A percentile compares a stretch with the other conserved stretches of the same genome.
Evolutionary conservation across 441 rosid genomes (phyloP).

Genomic region (Populus hybrid): DNA sequence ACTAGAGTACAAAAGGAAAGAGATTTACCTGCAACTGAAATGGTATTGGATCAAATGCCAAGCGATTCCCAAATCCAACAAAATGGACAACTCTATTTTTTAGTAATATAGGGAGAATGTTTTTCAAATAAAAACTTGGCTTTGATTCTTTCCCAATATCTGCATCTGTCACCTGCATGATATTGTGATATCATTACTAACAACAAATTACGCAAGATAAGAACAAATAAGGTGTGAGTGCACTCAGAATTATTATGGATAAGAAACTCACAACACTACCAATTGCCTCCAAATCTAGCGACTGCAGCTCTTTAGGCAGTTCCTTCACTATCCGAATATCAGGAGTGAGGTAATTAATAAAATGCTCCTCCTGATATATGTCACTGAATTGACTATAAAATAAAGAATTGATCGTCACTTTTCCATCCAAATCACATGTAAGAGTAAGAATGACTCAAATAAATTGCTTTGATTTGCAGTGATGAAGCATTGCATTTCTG

Average conservation of each 20-base stretch:
- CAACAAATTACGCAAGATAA: background rate
- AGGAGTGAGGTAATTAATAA: conserved; percentile 68
- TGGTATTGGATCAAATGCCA: conserved; percentile 94
- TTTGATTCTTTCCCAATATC: conserved; percentile 82
- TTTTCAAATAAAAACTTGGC: conserved; percentile 78
- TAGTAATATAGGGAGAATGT: conserved; percentile 75
- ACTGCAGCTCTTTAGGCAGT: conserved; percentile 75
- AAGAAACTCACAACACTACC: conserved; percentile 79
- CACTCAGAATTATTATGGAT: background rate
- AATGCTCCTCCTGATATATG: conserved; percentile 90
- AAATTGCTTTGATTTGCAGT: background rate
- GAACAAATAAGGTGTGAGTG: conserved; percentile 6
- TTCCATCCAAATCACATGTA: conserved; percentile 7
- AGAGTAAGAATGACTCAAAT: background rate
- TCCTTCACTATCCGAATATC: conserved; percentile 83
- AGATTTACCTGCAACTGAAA: conserved; percentile 77
- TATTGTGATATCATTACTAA: conserved; percentile 20
- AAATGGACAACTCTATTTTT: conserved; percentile 82
- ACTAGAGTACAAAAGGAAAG: conserved; percentile 18
- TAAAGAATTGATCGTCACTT: conserved; percentile 29
- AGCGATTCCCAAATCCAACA: conserved; percentile 88
- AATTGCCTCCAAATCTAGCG: conserved; percentile 82
- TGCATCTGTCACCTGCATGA: conserved; percentile 64
- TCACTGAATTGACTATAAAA: conserved; percentile 78
- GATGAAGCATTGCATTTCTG: conserved; percentile 1